These are phyloP conservation scores for Rosa lucieae DNA, from an alignment of 306 rosid genomes.

Conservation along the genomic window DNA sequence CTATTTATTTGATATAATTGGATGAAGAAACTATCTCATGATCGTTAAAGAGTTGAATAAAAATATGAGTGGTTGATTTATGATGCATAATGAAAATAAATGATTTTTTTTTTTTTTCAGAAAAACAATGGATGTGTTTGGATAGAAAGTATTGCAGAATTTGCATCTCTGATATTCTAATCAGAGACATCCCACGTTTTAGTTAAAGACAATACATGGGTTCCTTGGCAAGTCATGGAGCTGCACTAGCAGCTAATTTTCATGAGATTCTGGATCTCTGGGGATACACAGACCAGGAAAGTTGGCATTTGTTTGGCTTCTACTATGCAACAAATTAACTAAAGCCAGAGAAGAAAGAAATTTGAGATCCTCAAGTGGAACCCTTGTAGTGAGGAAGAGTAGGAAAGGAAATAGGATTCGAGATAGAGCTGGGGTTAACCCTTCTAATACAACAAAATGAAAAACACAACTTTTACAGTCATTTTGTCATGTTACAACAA, in stretches of 20 bases:
- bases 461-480: neutral
- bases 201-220: neutral
- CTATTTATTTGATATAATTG: no score
- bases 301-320: neutral
- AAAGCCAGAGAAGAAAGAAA: neutral
- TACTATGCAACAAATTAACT: neutral
- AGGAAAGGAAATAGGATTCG: neutral
- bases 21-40: no score
- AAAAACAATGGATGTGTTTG: no score
- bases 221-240: neutral
- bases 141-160: no score
- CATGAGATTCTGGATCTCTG: constrained; percentile 2
- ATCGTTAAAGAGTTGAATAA: neutral
- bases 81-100: no score
- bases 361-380: neutral
- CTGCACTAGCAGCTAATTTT: neutral
- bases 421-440: neutral
- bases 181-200: neutral
- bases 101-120: no score
- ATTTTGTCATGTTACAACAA: neutral
- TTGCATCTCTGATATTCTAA: neutral
- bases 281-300: neutral
- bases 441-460: neutral
- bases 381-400: neutral
- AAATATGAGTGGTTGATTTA: no score